Evolutionary conservation across 2,329 filamentous ascomycete genomes (phyloP).

Genomic region (Paraphoma chrysanthemicola): DNA sequence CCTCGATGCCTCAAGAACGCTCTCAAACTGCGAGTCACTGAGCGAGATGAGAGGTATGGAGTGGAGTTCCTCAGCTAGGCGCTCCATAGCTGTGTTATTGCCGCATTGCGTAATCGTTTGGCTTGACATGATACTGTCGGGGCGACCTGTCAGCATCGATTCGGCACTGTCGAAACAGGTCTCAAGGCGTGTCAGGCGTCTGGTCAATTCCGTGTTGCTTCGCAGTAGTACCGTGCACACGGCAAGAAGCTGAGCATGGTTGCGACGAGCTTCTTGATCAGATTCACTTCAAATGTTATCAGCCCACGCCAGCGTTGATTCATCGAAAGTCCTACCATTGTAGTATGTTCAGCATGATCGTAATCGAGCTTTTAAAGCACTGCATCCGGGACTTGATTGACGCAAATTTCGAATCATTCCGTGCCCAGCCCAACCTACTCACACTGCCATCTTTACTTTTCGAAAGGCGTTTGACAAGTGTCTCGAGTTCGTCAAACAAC

Average conservation of each 20-base stretch:
- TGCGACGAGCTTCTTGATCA: slow-evolving; percentile 5
- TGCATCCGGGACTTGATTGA: slow-evolving; percentile 3
- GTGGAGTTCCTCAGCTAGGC: too few species aligned
- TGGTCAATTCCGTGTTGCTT: background rate
- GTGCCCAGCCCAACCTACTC: slow-evolving; percentile 6
- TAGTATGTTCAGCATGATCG: slow-evolving; percentile 13
- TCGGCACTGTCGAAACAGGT: background rate
- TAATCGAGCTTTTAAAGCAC: slow-evolving; percentile 9
- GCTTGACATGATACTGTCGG: background rate
- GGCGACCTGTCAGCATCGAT: background rate
- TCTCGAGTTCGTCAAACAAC: slow-evolving; percentile 19
- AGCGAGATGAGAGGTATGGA: background rate
- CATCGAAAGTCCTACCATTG: slow-evolving; percentile 9
- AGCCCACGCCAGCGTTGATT: background rate
- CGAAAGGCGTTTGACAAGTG: slow-evolving; percentile 14
- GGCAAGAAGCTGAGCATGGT: background rate
- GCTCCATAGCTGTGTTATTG: too few species aligned
- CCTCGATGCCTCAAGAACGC: slow-evolving; percentile 8
- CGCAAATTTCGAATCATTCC: slow-evolving; percentile 4
- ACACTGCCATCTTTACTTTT: background rate
- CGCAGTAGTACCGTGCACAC: background rate
- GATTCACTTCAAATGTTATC: slow-evolving; percentile 1
- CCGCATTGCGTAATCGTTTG: too few species aligned
- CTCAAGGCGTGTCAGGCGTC: background rate
- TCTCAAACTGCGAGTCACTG: slow-evolving; percentile 8